Evolutionary conservation across 495 filamentous ascomycete species (phyloP).

Genomic region (Physcia stellaris): DNA sequence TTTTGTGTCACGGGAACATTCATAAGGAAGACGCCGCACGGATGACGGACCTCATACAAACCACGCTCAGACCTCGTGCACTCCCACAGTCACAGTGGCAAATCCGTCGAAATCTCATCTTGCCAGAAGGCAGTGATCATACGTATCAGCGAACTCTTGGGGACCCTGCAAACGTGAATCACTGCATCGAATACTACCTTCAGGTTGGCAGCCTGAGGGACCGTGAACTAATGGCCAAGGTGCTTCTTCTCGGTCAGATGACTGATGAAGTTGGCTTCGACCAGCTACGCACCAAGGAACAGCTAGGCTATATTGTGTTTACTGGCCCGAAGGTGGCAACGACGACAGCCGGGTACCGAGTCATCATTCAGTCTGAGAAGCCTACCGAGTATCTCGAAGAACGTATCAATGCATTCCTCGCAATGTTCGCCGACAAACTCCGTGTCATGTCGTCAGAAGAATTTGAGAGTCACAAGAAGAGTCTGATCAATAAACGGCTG

Average conservation of each 20-base stretch:
- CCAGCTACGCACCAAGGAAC: constrained; percentile 88
- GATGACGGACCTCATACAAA: constrained; percentile 70
- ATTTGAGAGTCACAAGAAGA: constrained; percentile 83
- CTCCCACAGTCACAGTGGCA: constrained; percentile 72
- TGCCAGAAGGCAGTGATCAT: constrained; percentile 70
- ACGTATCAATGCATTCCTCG: constrained; percentile 75
- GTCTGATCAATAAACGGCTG: constrained; percentile 71
- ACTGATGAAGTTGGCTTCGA: constrained; percentile 89
- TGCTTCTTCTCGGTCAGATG: constrained; percentile 78
- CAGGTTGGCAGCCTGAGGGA: constrained; percentile 64
- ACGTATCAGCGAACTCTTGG: constrained; percentile 66
- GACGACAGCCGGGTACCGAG: constrained; percentile 69
- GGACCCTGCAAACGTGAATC: constrained; percentile 88
- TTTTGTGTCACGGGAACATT: constrained; percentile 81
- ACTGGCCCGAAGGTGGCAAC: constrained; percentile 54
- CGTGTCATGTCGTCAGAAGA: constrained; percentile 68
- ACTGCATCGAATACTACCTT: constrained; percentile 87
- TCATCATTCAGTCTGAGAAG: constrained; percentile 91
- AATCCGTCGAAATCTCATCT: constrained; percentile 58
- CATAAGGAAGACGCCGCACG: constrained; percentile 90
- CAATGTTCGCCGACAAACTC: constrained; percentile 45
- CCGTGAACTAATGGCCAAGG: constrained; percentile 53
- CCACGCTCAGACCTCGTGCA: constrained; percentile 57
- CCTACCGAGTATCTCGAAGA: constrained; percentile 69
- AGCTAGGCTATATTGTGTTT: constrained; percentile 94